Conservation (phyloP, 1,284 basidiomycete genomes). For the Fomitiporia mediterranea region DNA sequence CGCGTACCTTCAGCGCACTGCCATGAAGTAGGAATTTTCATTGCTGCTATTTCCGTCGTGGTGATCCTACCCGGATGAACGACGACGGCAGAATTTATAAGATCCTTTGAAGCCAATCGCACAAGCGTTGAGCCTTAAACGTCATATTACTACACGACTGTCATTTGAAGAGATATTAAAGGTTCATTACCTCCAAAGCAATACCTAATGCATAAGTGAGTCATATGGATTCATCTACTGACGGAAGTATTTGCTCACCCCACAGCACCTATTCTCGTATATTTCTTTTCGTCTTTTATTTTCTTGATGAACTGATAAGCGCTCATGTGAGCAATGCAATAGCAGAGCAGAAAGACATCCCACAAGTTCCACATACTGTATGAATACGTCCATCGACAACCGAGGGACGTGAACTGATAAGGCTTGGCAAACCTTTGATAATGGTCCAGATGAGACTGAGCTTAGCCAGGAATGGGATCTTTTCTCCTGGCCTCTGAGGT, state of each 20-base stretch:
- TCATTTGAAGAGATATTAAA: too few species aligned
- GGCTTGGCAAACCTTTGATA: constrained; percentile 30
- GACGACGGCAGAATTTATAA: constrained; percentile 48
- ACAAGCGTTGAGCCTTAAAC: constrained; percentile 32
- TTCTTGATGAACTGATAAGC: constrained; percentile 44
- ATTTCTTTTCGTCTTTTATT: constrained; percentile 47
- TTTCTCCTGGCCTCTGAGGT: constrained; percentile 39
- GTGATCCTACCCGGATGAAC: constrained; percentile 49
- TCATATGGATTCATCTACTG: background rate
- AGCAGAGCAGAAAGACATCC: background rate
- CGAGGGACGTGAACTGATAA: constrained; percentile 37
- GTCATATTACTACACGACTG: too few species aligned
- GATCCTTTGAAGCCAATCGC: constrained; percentile 37
- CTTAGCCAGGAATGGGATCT: constrained; percentile 31
- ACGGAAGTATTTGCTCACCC: constrained; percentile 38
- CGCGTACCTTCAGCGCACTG: constrained; percentile 13
- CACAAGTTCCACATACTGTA: constrained; percentile 27
- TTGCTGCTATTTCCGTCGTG: constrained; percentile 36
- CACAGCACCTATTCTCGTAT: constrained; percentile 54
- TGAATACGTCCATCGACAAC: constrained; percentile 36
- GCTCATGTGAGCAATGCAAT: background rate
- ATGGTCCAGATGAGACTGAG: constrained; percentile 31
- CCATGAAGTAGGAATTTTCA: constrained; percentile 34
- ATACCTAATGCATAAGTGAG: constrained; percentile 36
- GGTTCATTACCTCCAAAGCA: constrained; percentile 60